Evolutionary conservation across 352 stramenopile genomes (phyloP), one percentile per base, ranked within the genome.

Genomic region (Paralagenidium karlingii): DNA sequence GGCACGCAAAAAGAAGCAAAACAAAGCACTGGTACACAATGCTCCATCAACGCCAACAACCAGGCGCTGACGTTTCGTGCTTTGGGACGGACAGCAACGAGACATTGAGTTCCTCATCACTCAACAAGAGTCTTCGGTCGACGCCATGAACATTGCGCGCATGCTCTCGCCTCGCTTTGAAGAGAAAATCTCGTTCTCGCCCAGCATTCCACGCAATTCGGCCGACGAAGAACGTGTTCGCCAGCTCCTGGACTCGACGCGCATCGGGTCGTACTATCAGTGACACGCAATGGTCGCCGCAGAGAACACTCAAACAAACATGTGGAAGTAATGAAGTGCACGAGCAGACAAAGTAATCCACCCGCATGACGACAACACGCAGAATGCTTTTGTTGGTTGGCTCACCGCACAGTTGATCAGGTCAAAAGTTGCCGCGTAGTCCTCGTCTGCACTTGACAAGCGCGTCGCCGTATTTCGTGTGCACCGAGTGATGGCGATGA

Each of bases 141-240:
- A 77, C 30, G 70, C 74, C 1, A 88, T 85, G 70, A 85, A 88
- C 40, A 79, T 88, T 32, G 74, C 68, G 6, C 61, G 74, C 7
- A 81, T 84, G 74, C 43, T 87, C 15, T 88, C 74, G 13, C 70
- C 74, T 20, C 65, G 68, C 0, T 85, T 83, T 32, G 53, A 74
- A 40, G 67, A 89, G 53, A 51, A 33, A 11, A 56, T 84, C n/a
- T 30, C 48, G 19, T 86, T 78, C 34, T 34, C 50, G 13, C 68
- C 71, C 8, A 45, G 54, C 25, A 56, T 89, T 8, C 34, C 51
- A 8, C 66, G 60, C 36, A 57, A 78, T 44, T 88, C 70, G 3
- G 22, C 40, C 9, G 63, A 74, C 26, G 69, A 89, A 12, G 59
- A 69, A 32, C 67, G 75, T 6, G 53, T 86, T 28, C 70, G 73